Percentiles rank a stretch among this genome's conserved stretches.
These are phyloP conservation scores for bread wheat (Triticum aestivum) DNA, from an alignment of 176 grass and related monocot species.

Conservation along the genomic window DNA sequence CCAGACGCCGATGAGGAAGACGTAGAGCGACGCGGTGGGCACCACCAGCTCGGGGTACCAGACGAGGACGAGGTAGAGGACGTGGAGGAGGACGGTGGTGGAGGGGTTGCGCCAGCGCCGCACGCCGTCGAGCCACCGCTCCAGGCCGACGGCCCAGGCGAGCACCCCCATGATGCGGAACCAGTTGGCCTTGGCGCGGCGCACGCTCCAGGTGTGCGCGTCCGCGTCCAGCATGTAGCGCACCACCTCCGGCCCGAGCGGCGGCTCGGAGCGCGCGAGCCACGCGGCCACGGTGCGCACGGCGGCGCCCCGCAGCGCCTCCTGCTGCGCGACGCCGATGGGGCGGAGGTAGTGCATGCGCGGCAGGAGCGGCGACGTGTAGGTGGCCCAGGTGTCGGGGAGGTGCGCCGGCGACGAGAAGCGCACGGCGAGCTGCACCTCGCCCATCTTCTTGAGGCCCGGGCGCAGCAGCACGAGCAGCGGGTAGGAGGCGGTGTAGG, in stretches of 20 bases:
- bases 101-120: conserved; percentile 68
- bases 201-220: conserved; percentile 85
- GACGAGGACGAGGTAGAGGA: conserved; percentile 87
- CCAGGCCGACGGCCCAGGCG: conserved; percentile 85
- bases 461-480: conserved; percentile 78
- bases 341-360: conserved; percentile 92
- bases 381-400: conserved; percentile 83
- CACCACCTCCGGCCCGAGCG: conserved; percentile 87
- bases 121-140: conserved; percentile 83
- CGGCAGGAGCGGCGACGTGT: conserved; percentile 78
- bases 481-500: conserved; percentile 76
- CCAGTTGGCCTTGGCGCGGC: conserved; percentile 96
- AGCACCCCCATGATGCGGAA: conserved; percentile 97
- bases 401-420: conserved; percentile 60
- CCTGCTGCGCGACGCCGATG: conserved; percentile 86
- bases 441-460: conserved; percentile 96
- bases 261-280: conserved; percentile 80
- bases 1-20: conserved; percentile 89
- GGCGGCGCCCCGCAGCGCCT: conserved; percentile 69
- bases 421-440: conserved; percentile 91
- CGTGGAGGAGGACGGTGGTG: conserved; percentile 83
- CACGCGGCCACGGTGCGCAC: conserved; percentile 71
- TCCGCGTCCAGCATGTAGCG: conserved; percentile 82
- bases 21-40: conserved; percentile 76
- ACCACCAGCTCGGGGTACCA: conserved; percentile 98